These are phyloP conservation scores for Talaromyces pinophilus DNA, from an alignment of 2,329 filamentous ascomycete genomes.

Conservation along the genomic window DNA sequence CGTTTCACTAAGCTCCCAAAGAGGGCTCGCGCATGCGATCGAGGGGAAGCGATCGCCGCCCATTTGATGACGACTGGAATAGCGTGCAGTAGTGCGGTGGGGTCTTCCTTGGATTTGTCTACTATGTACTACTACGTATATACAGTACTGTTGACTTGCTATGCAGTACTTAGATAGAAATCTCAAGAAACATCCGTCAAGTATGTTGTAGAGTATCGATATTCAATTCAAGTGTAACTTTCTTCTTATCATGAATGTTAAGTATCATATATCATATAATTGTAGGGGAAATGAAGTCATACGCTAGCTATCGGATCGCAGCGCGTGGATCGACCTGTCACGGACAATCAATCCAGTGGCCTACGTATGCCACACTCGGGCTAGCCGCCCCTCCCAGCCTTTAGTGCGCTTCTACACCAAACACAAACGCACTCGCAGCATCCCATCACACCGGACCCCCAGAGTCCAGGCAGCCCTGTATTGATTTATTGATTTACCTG, in stretches of 20 bases:
- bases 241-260: too few relatives aligned
- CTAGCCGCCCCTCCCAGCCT: slow-evolving; percentile 3
- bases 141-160: neutral
- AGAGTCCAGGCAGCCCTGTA: neutral
- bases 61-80: slow-evolving; percentile 19
- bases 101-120: neutral
- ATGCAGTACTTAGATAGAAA: too few relatives aligned
- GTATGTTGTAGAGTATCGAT: neutral
- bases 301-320: slow-evolving; percentile 19
- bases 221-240: neutral
- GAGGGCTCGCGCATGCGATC: neutral
- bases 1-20: slow-evolving; percentile 4
- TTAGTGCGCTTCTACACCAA: neutral
- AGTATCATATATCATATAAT: neutral
- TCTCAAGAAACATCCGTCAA: too few relatives aligned
- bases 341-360: slow-evolving; percentile 8
- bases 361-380: slow-evolving; percentile 8
- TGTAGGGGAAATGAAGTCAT: neutral
- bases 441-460: neutral
- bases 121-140: too few relatives aligned
- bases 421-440: slow-evolving; percentile 8
- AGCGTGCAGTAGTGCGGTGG: slow-evolving; percentile 19
- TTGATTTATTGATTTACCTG: neutral
- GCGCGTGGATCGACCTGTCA: slow-evolving; percentile 23
- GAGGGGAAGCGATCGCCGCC: slow-evolving; percentile 16